Conservation (phyloP, 768 basidiomycete species). For the Mycena kentingensis region DNA sequence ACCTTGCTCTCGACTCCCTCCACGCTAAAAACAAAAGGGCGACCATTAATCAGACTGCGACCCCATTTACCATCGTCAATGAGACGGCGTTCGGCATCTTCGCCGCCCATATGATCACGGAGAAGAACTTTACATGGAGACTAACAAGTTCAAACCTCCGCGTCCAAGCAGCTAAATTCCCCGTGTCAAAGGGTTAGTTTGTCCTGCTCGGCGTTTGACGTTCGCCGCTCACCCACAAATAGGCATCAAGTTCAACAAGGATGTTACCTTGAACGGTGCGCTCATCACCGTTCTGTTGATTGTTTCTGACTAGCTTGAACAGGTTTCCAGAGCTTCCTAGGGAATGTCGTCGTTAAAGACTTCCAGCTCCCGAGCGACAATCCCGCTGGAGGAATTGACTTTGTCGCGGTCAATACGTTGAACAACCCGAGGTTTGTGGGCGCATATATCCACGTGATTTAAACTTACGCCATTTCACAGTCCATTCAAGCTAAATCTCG, state of each 20-base stretch:
- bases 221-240: background rate
- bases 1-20: conserved; percentile 50
- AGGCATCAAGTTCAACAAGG: conserved; percentile 66
- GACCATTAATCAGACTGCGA: conserved; percentile 58
- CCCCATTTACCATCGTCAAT: conserved; percentile 55
- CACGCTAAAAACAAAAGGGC: conserved; percentile 58
- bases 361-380: conserved; percentile 68
- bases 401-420: conserved; percentile 56
- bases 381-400: conserved; percentile 68
- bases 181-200: conserved; percentile 48
- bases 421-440: conserved; percentile 56
- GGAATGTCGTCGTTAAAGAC: conserved; percentile 55
- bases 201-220: background rate
- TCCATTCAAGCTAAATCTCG: conserved; percentile 70
- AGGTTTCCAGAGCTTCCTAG: conserved; percentile 67
- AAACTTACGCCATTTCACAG: conserved; percentile 32
- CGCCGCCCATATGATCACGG: conserved; percentile 63
- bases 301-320: conserved; percentile 4
- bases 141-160: conserved; percentile 56
- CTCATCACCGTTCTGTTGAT: background rate
- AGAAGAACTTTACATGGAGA: conserved; percentile 68
- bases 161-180: conserved; percentile 69
- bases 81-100: conserved; percentile 62
- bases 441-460: background rate
- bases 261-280: conserved; percentile 55